Conservation (phyloP, 106 monocot species). For the Posidonia australis region DNA sequence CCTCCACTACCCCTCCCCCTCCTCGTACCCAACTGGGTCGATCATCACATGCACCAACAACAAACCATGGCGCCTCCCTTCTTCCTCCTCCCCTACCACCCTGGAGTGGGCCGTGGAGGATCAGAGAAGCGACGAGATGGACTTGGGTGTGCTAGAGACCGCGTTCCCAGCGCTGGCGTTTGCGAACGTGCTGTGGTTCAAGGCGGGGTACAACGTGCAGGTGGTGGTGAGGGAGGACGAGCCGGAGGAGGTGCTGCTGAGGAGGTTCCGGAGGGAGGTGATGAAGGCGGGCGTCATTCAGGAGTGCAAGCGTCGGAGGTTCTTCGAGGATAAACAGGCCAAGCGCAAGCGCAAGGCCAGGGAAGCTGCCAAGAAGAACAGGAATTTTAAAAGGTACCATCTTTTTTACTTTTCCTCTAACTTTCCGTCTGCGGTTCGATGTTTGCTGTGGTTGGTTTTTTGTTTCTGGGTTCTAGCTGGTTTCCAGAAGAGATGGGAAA, state of each 20-base stretch:
- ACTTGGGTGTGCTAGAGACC: not conserved
- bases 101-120: not conserved
- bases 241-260: constrained; percentile 29
- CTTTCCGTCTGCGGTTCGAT: not conserved
- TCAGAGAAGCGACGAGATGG: not conserved
- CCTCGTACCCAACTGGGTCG: not conserved
- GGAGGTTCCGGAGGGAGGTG: constrained; percentile 37
- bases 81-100: not conserved
- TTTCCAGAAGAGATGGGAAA: no score
- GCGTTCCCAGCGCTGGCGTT: constrained; percentile 7
- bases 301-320: constrained; percentile 41
- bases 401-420: not conserved
- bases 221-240: constrained; percentile 45
- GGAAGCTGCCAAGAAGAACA: constrained; percentile 28
- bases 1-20: not conserved
- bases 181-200: constrained; percentile 17
- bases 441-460: not conserved
- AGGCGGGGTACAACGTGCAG: constrained; percentile 32
- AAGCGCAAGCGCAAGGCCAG: constrained; percentile 44
- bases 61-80: not conserved
- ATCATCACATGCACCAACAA: no score
- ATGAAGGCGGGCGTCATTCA: constrained; percentile 37
- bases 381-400: constrained; percentile 15
- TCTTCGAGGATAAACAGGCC: constrained; percentile 42
- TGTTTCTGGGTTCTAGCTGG: no score